Evolutionary conservation across 352 stramenopile genomes (phyloP).

Genomic region (Pythium brachiatum): DNA sequence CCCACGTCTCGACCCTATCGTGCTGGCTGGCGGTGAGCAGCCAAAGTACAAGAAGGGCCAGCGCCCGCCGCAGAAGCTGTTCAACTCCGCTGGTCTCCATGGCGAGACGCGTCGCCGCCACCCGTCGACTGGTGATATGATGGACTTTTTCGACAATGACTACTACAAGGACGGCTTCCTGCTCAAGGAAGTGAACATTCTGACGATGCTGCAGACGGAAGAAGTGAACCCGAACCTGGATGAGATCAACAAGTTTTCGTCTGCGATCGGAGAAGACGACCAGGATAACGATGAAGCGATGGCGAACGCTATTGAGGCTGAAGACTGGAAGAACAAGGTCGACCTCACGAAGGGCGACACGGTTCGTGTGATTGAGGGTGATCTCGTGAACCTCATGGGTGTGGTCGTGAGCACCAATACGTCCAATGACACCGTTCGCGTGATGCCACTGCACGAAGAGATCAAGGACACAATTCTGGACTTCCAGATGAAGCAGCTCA

Average conservation of each 20-base stretch:
- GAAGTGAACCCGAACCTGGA: constrained; percentile 85
- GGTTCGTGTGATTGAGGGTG: constrained; percentile 84
- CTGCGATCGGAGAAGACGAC: constrained; percentile 61
- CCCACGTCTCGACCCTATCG: constrained; percentile 73
- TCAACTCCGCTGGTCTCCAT: constrained; percentile 68
- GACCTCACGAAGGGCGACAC: constrained; percentile 89
- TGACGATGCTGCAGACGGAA: constrained; percentile 81
- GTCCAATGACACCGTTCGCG: constrained; percentile 82
- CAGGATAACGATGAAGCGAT: constrained; percentile 64
- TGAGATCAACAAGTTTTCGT: constrained; percentile 88
- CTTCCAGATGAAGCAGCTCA: constrained; percentile 87
- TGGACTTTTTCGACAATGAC: constrained; percentile 88
- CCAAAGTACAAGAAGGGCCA: constrained; percentile 90
- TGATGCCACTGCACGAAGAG: constrained; percentile 89
- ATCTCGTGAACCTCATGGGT: constrained; percentile 89
- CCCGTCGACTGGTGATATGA: constrained; percentile 76
- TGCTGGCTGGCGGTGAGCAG: constrained; percentile 68
- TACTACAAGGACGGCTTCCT: constrained; percentile 88
- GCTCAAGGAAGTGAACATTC: constrained; percentile 86
- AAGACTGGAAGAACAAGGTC: constrained; percentile 89
- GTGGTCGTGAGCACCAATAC: constrained; percentile 89
- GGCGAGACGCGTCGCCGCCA: constrained; percentile 64
- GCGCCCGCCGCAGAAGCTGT: constrained; percentile 83
- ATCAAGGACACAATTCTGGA: constrained; percentile 90
- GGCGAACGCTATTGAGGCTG: constrained; percentile 65